Evolutionary conservation across 192 early-diverging fungal species (phyloP), one percentile per base, ranked within the genome.

Genomic region (Lobosporangium transversale): DNA sequence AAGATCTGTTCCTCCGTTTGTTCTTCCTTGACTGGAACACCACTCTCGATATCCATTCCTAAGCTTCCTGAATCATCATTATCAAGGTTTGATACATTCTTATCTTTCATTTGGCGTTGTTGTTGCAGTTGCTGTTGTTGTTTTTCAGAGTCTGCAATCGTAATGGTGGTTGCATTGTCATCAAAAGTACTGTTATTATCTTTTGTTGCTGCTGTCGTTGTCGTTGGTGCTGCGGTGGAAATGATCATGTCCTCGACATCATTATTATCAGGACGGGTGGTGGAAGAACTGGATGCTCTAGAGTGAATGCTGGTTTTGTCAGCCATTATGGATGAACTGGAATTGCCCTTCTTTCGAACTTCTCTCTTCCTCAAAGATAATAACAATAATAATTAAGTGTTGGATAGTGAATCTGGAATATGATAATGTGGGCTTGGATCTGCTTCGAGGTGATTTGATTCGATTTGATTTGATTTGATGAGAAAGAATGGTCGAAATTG

Each of bases 1-100:
- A 75, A 32, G 30, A 75, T 75, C 63, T 75, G 56, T 7, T 75
- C 70, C 0, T 47, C 54, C 0, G 70, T 75, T 24, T 61, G 58
- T 32, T 65, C 62, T n/a, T 61, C 57, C 17, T 26, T 40, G 0
- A 23, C 23, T 15, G 58, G 14, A 5, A 62, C 26, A 18, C 60
- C 60, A 29, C 60, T 62, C 60, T 62, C 60, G 30, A 62, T 51
- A 32, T 62, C 60, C 3, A 42, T 17, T 20, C 17, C 48, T 11
- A 29, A 17, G 26, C 31, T 53, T 6, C 8, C 18, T 29, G 29
- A 11, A 18, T 23, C 8, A 2, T 29, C 2, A 21, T n/a, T n/a
- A n/a, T n/a, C n/a, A n/a, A n/a, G n/a, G n/a, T n/a, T n/a, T n/a
- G n/a, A n/a, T n/a, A n/a, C n/a, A n/a, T n/a, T n/a, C n/a, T n/a